Percentiles rank a stretch among this genome's conserved stretches.
Conservation (phyloP, 257 asterid genomes). For the Craterostigma plantagineum region DNA sequence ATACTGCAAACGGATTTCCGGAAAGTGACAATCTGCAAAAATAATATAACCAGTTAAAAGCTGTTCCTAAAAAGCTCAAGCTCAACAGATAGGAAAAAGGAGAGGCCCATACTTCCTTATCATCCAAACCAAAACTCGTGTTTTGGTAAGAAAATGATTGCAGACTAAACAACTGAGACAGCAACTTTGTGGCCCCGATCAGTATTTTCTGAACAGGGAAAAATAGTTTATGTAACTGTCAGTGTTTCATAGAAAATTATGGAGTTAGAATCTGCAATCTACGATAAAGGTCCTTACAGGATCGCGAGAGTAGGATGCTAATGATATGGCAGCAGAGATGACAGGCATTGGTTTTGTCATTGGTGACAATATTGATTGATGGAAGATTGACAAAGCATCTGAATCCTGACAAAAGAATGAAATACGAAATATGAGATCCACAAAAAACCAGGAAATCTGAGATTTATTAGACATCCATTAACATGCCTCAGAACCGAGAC, state of each 20-base stretch:
- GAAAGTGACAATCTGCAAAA: conserved; percentile 42
- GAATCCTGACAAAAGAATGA: conserved; percentile 58
- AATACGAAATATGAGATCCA: no score
- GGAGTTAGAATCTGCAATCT: conserved; percentile 3
- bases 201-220: conserved; percentile 45
- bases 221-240: conserved; percentile 3
- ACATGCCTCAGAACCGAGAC: not conserved
- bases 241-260: not conserved
- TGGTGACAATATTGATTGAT: conserved; percentile 52
- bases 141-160: conserved; percentile 34
- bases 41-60: conserved; percentile 12
- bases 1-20: conserved; percentile 38
- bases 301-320: conserved; percentile 50
- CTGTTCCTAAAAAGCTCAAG: not conserved
- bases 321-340: conserved; percentile 53
- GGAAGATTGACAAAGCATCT: conserved; percentile 25
- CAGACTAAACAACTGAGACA: conserved; percentile 37
- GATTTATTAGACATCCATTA: no score
- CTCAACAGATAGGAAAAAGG: not conserved
- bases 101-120: conserved; percentile 51
- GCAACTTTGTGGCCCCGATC: conserved; percentile 56
- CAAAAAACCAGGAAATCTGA: no score
- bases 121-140: conserved; percentile 64
- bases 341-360: conserved; percentile 60
- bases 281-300: conserved; percentile 30